Percentiles rank a stretch among this genome's conserved stretches.
Conservation (phyloP, 2,329 filamentous ascomycete genomes). For the Furcasterigmium furcatum region DNA sequence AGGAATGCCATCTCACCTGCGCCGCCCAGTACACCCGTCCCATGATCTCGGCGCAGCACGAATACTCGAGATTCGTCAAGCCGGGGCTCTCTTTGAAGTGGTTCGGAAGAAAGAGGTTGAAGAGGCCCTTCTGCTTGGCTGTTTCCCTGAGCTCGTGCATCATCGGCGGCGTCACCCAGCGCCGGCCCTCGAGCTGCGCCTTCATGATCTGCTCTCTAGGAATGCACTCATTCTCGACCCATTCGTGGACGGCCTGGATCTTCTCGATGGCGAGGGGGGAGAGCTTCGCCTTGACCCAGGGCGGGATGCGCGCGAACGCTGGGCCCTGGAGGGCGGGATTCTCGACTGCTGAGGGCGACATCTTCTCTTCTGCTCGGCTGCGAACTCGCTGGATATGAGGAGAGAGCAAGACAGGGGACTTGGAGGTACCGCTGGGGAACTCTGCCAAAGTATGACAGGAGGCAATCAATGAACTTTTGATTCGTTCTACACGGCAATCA, state of each 20-base stretch:
- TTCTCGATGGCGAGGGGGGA: constrained; percentile 32
- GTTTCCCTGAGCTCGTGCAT: constrained; percentile 46
- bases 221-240: constrained; percentile 38
- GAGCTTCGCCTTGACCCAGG: constrained; percentile 20
- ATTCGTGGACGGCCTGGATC: constrained; percentile 36
- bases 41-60: constrained; percentile 95
- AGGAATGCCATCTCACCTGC: no score
- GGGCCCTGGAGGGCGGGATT: constrained; percentile 16
- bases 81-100: constrained; percentile 95
- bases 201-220: constrained; percentile 38
- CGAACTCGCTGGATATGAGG: no score
- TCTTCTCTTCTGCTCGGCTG: no score
- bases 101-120: constrained; percentile 97
- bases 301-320: constrained; percentile 21
- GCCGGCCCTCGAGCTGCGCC: constrained; percentile 26
- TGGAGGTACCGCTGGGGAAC: not conserved
- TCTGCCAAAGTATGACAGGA: no score
- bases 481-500: no score
- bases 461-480: no score
- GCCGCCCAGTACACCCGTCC: constrained; percentile 81
- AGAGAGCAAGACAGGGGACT: not conserved
- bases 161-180: constrained; percentile 35
- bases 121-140: constrained; percentile 78
- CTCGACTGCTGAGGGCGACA: not conserved
- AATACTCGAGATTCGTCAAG: constrained; percentile 93